phyloP scores from a whole-genome alignment of 441 rosid species.

The Populus hybrid region DNA sequence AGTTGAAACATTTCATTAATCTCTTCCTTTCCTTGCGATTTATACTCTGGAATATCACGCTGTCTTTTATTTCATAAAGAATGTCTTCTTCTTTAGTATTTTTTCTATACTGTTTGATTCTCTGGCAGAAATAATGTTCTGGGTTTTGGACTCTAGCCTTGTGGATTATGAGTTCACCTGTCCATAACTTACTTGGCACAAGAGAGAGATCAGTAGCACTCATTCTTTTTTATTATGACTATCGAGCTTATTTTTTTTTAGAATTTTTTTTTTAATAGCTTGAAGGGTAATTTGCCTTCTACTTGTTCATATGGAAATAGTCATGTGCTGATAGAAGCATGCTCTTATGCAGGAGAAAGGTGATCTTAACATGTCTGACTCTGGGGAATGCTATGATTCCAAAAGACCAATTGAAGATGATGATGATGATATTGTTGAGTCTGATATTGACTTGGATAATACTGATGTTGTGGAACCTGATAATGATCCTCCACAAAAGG shows the following conservation, averaged over 20 bases:
- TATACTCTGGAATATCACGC: no score
- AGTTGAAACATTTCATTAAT: no score
- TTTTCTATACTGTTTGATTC: no score
- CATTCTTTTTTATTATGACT: background rate
- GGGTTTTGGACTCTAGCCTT: no score
- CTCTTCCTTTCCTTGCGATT: no score
- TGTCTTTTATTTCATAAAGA: no score
- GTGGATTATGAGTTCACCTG: no score
- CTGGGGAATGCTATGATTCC: slow-evolving; percentile 27
- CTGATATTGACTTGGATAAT: slow-evolving; percentile 84
- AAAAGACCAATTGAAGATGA: slow-evolving; percentile 39
- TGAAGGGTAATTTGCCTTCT: background rate
- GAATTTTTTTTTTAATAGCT: background rate
- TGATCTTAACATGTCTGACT: slow-evolving; percentile 34
- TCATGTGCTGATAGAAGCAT: background rate
- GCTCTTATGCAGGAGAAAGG: slow-evolving; percentile 32
- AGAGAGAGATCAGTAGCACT: no score
- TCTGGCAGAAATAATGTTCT: no score
- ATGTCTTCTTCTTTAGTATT: no score
- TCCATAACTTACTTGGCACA: no score
- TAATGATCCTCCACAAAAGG: slow-evolving; percentile 88
- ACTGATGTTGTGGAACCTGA: slow-evolving; percentile 73
- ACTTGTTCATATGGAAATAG: slow-evolving; percentile 4
- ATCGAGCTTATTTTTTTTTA: background rate
- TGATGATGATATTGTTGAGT: slow-evolving; percentile 65